Conservation (phyloP, 768 basidiomycete genomes). For the Vishniacozyma victoriae region DNA sequence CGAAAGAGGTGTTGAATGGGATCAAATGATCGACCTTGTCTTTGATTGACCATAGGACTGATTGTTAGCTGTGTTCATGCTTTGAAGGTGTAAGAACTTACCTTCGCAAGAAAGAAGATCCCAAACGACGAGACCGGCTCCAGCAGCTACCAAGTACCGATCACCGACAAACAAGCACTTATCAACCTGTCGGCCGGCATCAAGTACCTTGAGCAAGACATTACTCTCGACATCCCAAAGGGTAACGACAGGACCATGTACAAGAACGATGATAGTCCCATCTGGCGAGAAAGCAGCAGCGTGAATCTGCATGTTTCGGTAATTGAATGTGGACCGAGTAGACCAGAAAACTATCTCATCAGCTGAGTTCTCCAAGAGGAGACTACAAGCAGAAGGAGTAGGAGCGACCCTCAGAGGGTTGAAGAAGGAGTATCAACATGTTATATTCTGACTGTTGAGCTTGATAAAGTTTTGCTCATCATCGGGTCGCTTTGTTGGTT, state of each 20-base stretch:
- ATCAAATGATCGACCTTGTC: background rate
- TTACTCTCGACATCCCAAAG: constrained; percentile 69
- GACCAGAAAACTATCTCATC: constrained; percentile 64
- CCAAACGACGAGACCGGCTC: constrained; percentile 44
- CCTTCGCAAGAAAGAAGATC: constrained; percentile 47
- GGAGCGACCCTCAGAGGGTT: constrained; percentile 38
- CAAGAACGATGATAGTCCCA: constrained; percentile 73
- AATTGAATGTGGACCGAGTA: constrained; percentile 64
- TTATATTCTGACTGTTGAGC: constrained; percentile 48
- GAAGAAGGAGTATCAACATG: constrained; percentile 46
- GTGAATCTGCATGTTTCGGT: constrained; percentile 63
- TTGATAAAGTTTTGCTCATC: constrained; percentile 46
- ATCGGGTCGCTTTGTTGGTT: constrained; percentile 14
- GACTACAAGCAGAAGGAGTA: background rate
- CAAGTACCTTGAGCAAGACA: constrained; percentile 56
- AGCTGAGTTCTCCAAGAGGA: no score
- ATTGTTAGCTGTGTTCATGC: constrained; percentile 1
- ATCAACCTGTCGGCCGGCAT: constrained; percentile 55
- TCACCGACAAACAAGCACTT: constrained; percentile 62
- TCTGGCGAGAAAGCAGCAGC: constrained; percentile 72
- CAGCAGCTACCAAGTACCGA: constrained; percentile 59
- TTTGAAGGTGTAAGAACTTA: constrained; percentile 15
- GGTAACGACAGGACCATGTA: constrained; percentile 61
- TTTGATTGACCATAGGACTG: constrained; percentile 8
- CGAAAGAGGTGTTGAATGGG: background rate